phyloP scores from a whole-genome alignment of 2,329 filamentous ascomycete species.

The Pseudocercospora crystallina region DNA sequence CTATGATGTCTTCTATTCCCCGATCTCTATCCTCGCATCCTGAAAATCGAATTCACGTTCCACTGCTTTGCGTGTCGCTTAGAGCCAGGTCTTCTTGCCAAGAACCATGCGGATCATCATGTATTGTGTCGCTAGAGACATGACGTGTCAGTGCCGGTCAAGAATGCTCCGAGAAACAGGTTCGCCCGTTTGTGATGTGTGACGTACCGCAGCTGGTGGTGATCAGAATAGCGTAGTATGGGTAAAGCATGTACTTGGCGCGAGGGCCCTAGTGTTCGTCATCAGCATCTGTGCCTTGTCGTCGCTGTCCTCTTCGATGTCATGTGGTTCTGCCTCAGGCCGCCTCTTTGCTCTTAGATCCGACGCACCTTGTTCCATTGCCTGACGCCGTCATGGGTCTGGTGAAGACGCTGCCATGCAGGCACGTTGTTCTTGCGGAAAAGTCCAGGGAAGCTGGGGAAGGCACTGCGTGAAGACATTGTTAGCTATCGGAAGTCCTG shows the following conservation, averaged over 20 bases:
- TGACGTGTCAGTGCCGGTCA: not conserved
- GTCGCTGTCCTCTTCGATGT: not conserved
- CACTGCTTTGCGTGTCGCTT: not conserved
- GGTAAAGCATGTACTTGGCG: constrained; percentile 64
- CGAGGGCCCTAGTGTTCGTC: constrained; percentile 56
- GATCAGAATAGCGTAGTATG: constrained; percentile 60
- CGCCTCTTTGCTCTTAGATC: constrained; percentile 3
- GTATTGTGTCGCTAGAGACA: constrained; percentile 56
- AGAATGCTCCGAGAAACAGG: too few species aligned
- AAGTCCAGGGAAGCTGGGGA: constrained; percentile 44
- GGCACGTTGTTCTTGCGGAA: constrained; percentile 76
- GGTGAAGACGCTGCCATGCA: constrained; percentile 71
- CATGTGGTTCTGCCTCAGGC: not conserved
- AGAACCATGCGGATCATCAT: constrained; percentile 71
- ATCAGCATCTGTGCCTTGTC: constrained; percentile 17
- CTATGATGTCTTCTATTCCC: too few species aligned
- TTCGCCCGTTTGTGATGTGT: too few species aligned
- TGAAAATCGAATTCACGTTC: not conserved
- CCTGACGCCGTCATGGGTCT: constrained; percentile 69
- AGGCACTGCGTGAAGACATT: constrained; percentile 7
- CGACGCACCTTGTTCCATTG: constrained; percentile 75
- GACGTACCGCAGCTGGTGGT: constrained; percentile 55
- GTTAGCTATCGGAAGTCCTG: constrained; percentile 5
- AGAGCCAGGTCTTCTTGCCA: constrained; percentile 76
- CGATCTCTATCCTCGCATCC: too few species aligned